These are phyloP conservation scores for Lactifluus pinguis DNA, from an alignment of 768 basidiomycete species.

Conservation along the genomic window DNA sequence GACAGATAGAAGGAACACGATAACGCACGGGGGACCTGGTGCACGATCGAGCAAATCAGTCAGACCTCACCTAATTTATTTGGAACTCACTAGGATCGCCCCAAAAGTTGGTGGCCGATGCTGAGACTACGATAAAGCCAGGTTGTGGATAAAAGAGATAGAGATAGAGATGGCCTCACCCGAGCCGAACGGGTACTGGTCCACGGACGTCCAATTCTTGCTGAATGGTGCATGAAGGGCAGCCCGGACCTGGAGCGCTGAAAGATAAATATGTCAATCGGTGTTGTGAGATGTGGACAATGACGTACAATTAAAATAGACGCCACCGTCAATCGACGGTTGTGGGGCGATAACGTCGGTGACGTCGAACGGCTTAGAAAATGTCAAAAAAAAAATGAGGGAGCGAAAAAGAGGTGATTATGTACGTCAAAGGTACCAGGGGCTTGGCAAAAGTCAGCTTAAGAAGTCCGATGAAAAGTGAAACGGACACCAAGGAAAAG, in stretches of 20 bases:
- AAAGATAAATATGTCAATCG: neutral
- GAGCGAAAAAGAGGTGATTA: neutral
- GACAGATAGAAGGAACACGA: neutral
- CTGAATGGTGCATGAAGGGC: slow-evolving; percentile 65
- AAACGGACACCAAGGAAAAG: slow-evolving; percentile 46
- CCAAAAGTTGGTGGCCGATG: slow-evolving; percentile 8
- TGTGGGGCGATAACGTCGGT: slow-evolving; percentile 37
- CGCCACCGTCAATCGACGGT: slow-evolving; percentile 38
- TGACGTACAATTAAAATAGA: slow-evolving; percentile 54
- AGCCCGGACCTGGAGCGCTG: slow-evolving; percentile 45
- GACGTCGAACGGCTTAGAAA: slow-evolving; percentile 23
- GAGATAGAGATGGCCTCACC: neutral
- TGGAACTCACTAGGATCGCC: slow-evolving; percentile 12
- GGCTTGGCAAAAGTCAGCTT: neutral
- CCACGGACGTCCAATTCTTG: slow-evolving; percentile 32
- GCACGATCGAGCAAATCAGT: neutral
- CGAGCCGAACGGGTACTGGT: slow-evolving; percentile 10
- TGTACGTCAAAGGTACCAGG: slow-evolving; percentile 12
- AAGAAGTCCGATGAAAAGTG: neutral
- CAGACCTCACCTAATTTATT: neutral
- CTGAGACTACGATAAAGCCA: neutral
- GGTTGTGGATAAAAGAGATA: neutral
- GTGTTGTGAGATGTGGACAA: neutral
- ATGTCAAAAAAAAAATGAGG: neutral
- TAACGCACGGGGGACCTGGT: slow-evolving; percentile 1